Evolutionary conservation across 257 asterid genomes (phyloP).

Genomic region (Leonotis leonurus): DNA sequence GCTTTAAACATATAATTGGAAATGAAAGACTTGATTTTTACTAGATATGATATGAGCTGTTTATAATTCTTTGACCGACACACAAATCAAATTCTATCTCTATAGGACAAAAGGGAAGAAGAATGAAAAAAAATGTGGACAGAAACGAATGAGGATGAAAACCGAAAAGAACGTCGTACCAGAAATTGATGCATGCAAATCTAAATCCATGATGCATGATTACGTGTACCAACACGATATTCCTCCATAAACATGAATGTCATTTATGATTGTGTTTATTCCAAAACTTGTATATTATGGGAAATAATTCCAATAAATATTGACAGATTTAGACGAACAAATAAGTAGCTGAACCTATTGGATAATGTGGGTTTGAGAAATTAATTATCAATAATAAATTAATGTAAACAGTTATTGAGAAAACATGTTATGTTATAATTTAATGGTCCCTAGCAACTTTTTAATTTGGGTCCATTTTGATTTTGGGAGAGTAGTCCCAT

Average conservation of each 20-base stretch:
- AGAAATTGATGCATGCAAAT: neutral
- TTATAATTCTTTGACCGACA: neutral
- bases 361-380: neutral
- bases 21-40: neutral
- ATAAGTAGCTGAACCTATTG: neutral
- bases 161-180: conserved; percentile 6
- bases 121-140: neutral
- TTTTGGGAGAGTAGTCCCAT: too few species aligned
- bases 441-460: neutral
- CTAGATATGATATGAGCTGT: too few species aligned
- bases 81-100: neutral
- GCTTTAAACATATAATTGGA: neutral
- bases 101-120: neutral
- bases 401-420: neutral
- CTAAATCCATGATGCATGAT: too few species aligned
- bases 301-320: neutral
- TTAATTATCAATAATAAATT: neutral
- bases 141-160: neutral
- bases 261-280: too few species aligned
- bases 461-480: neutral
- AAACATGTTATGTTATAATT: too few species aligned
- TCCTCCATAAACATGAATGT: too few species aligned
- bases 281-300: too few species aligned
- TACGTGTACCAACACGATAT: too few species aligned
- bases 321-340: neutral